Conservation (phyloP, 805 yeast genomes). For the Metschnikowia proteae region DNA sequence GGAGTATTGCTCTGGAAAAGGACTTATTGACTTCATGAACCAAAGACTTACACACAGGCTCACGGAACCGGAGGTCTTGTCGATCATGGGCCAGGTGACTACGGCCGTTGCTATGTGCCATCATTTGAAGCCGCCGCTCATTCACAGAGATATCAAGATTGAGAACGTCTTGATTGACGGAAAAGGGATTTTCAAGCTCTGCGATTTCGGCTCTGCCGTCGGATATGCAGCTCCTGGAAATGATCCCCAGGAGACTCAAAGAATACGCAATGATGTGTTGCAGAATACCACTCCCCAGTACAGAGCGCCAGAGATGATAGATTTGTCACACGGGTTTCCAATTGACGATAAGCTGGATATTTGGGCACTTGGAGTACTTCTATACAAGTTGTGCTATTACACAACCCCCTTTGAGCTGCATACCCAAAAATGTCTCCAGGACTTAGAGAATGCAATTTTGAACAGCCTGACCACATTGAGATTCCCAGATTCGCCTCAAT, state of each 20-base stretch:
- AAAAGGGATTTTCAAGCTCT: constrained; percentile 58
- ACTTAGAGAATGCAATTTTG: constrained; percentile 57
- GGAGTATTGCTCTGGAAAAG: constrained; percentile 76
- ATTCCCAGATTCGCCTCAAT: constrained; percentile 41
- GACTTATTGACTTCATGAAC: constrained; percentile 78
- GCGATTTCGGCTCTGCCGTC: constrained; percentile 82
- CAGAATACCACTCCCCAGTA: constrained; percentile 84
- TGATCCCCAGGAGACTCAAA: constrained; percentile 54
- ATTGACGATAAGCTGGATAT: constrained; percentile 80
- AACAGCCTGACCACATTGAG: constrained; percentile 48
- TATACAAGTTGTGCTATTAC: constrained; percentile 75
- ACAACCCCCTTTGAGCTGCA: constrained; percentile 75
- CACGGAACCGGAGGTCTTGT: constrained; percentile 62
- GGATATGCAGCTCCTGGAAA: constrained; percentile 61
- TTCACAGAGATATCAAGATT: constrained; percentile 79
- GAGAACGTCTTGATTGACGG: constrained; percentile 70
- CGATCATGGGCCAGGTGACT: constrained; percentile 65
- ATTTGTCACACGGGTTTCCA: constrained; percentile 61
- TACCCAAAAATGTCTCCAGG: constrained; percentile 32
- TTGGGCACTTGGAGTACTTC: constrained; percentile 80
- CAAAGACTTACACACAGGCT: constrained; percentile 61
- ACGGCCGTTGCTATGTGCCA: constrained; percentile 79
- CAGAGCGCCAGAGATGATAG: constrained; percentile 82
- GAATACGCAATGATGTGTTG: constrained; percentile 64
- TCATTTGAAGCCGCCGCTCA: constrained; percentile 61